These are phyloP conservation scores for Pistacia atlantica DNA, from an alignment of 345 rosid genomes.

Conservation along the genomic window DNA sequence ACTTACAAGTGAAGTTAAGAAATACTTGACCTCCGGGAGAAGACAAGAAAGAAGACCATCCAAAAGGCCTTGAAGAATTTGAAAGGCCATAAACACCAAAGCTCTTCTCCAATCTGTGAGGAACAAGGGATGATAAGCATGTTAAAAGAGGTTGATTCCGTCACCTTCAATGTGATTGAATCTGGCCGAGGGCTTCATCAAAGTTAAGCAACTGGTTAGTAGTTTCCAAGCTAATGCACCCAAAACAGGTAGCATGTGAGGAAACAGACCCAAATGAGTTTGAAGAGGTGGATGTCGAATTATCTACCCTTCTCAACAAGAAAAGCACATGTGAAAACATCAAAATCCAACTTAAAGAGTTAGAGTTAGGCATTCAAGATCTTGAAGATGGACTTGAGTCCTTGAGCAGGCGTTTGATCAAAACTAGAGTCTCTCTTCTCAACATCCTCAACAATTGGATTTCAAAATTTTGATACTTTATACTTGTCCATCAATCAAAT, in stretches of 20 bases:
- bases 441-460: conserved; percentile 35
- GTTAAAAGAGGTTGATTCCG: no score
- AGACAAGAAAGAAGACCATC: no score
- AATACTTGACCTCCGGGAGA: no score
- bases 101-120: no score
- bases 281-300: conserved; percentile 24
- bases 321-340: not conserved
- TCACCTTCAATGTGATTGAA: no score
- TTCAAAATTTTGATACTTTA: not conserved
- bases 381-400: conserved; percentile 47
- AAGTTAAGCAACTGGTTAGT: no score
- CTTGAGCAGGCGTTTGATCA: conserved; percentile 43
- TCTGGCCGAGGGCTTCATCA: no score
- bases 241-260: conserved; percentile 16
- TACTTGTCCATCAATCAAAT: not conserved
- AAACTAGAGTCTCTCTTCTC: conserved; percentile 44
- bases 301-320: conserved; percentile 21
- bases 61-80: no score
- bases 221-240: no score
- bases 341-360: conserved; percentile 25
- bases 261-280: conserved; percentile 35
- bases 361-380: conserved; percentile 46
- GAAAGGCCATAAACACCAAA: no score
- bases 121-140: no score
- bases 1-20: no score